These are phyloP conservation scores for Mycena alexandri DNA, from an alignment of 768 basidiomycete species.

Conservation along the genomic window DNA sequence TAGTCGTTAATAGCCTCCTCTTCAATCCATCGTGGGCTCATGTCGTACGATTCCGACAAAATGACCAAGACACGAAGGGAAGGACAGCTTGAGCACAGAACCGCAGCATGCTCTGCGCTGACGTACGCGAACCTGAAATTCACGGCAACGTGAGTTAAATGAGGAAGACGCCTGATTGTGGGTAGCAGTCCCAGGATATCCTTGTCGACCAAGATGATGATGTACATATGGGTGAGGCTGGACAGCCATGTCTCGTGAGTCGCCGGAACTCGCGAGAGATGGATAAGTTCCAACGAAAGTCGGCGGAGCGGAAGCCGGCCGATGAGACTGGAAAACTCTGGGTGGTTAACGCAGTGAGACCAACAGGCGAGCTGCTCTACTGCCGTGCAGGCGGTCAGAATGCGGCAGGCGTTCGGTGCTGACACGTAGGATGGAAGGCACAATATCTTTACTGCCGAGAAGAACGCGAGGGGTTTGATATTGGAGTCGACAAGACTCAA, in stretches of 20 bases:
- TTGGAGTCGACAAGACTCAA: background rate
- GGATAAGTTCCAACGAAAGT: background rate
- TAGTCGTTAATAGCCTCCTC: background rate
- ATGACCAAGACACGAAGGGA: background rate
- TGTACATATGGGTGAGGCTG: background rate
- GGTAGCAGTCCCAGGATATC: background rate
- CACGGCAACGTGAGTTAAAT: slow-evolving; percentile 3
- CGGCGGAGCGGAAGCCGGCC: background rate
- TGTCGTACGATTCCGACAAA: background rate
- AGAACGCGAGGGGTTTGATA: background rate
- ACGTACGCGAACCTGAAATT: background rate
- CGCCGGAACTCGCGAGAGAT: background rate
- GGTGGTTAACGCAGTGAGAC: background rate
- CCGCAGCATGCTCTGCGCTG: background rate
- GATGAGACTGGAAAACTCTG: background rate
- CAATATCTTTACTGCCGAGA: background rate
- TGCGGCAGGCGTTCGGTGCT: background rate
- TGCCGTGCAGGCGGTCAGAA: background rate
- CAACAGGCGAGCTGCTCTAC: background rate
- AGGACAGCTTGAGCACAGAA: slow-evolving; percentile 3
- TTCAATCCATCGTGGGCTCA: background rate
- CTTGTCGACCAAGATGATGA: background rate
- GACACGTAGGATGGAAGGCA: background rate
- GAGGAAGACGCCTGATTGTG: background rate
- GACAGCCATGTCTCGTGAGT: background rate